These are phyloP conservation scores for Taphrina confusa DNA, from an alignment of 1,139 yeast species.

Conservation along the genomic window DNA sequence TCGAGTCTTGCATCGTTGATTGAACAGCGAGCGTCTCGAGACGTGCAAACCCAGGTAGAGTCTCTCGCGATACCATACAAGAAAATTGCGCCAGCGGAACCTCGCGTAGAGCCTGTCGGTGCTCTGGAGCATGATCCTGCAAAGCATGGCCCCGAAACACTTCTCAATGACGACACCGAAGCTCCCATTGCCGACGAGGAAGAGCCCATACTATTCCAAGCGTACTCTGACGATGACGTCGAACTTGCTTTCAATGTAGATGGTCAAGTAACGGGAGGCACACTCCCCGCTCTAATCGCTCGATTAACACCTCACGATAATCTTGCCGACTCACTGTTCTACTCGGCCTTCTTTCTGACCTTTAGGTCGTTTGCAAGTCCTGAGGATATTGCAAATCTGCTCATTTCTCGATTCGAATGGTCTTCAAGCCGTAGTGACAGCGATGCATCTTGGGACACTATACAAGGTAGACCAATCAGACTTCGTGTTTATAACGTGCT, in stretches of 20 bases:
- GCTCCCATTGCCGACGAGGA: not conserved
- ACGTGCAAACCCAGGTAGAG: slow-evolving; percentile 27
- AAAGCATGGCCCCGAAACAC: not conserved
- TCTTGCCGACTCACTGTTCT: slow-evolving; percentile 67
- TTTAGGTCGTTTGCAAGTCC: slow-evolving; percentile 76
- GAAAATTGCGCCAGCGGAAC: slow-evolving; percentile 10
- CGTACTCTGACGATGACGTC: slow-evolving; percentile 3
- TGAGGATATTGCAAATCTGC: slow-evolving; percentile 65
- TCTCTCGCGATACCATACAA: slow-evolving; percentile 22
- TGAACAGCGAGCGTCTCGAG: slow-evolving; percentile 14
- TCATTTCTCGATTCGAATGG: slow-evolving; percentile 64
- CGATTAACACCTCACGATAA: slow-evolving; percentile 73
- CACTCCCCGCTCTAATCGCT: slow-evolving; percentile 75
- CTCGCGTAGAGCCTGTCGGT: not conserved
- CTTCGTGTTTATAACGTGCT: slow-evolving; percentile 68
- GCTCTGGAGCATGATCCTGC: not conserved
- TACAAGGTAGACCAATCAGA: slow-evolving; percentile 56
- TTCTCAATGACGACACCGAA: not conserved
- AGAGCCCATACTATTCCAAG: not conserved
- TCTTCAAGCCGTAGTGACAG: slow-evolving; percentile 12
- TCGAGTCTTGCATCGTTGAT: slow-evolving; percentile 13
- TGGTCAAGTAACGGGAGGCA: slow-evolving; percentile 82
- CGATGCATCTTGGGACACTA: slow-evolving; percentile 36
- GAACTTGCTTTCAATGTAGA: slow-evolving; percentile 64
- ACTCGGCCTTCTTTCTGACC: slow-evolving; percentile 76